Percentiles rank a stretch among this genome's conserved stretches.
Evolutionary conservation across 805 yeast species (phyloP).

Genomic region (Cyberlindnera bimundalis): DNA sequence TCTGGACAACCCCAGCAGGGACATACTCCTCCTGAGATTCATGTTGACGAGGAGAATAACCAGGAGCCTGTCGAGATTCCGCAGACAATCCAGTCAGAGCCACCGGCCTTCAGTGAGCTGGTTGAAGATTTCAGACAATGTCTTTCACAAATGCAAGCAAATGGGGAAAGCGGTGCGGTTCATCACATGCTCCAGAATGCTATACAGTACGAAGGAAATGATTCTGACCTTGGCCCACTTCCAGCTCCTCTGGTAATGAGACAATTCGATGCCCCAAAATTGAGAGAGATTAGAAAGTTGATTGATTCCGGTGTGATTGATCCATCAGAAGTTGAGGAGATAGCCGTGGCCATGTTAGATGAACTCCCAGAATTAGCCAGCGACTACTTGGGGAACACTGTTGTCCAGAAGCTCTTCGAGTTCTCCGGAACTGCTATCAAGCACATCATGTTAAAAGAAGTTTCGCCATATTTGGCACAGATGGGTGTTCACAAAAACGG

Average conservation of each 20-base stretch:
- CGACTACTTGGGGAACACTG: constrained; percentile 93
- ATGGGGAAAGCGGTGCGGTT: constrained; percentile 31
- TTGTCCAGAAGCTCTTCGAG: constrained; percentile 87
- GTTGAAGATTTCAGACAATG: constrained; percentile 29
- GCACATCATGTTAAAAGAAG: constrained; percentile 73
- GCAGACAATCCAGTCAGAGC: constrained; percentile 19
- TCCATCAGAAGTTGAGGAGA: constrained; percentile 68
- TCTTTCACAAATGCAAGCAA: constrained; percentile 33
- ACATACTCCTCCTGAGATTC: constrained; percentile 14
- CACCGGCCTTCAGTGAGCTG: constrained; percentile 26
- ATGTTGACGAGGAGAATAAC: constrained; percentile 8
- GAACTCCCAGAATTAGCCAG: constrained; percentile 89
- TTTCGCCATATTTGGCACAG: constrained; percentile 79
- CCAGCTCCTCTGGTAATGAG: constrained; percentile 70
- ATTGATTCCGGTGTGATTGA: constrained; percentile 54
- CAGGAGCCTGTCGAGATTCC: constrained; percentile 2
- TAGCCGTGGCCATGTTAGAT: constrained; percentile 77
- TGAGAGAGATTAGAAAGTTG: constrained; percentile 80
- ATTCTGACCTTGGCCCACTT: constrained; percentile 63
- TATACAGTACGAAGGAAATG: constrained; percentile 42
- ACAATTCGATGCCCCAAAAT: constrained; percentile 81
- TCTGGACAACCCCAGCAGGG: constrained; percentile 5
- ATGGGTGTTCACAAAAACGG: constrained; percentile 97
- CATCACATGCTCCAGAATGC: constrained; percentile 45
- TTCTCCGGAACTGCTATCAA: constrained; percentile 66